Evolutionary conservation across 225 moss, liverwort and hornwort genomes (phyloP).

Genomic region (Physcomitrium patens): DNA sequence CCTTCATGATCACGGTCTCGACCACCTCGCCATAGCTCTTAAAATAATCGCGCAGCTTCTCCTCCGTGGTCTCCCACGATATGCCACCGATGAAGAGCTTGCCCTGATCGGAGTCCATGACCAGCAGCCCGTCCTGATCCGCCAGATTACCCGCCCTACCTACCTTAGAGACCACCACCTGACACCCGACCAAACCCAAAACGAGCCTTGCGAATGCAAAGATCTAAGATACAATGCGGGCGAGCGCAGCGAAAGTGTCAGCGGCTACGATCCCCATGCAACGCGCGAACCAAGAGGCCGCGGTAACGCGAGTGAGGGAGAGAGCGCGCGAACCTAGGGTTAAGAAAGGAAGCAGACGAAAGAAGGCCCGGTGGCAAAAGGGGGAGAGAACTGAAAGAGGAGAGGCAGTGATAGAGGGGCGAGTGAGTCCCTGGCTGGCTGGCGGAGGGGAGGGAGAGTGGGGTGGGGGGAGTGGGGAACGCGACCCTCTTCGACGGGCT

Average conservation of each 20-base stretch:
- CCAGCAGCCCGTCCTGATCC: slow-evolving; percentile 48
- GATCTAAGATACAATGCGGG: slow-evolving; percentile 11
- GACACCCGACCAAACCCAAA: background rate
- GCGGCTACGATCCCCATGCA: slow-evolving; percentile 9
- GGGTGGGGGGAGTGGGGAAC: background rate
- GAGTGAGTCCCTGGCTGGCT: no score
- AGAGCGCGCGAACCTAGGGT: slow-evolving; percentile 36
- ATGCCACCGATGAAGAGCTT: slow-evolving; percentile 71
- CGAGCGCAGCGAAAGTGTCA: background rate
- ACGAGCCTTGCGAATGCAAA: background rate
- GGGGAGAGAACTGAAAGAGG: background rate
- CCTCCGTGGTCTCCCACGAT: slow-evolving; percentile 73
- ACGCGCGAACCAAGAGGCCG: slow-evolving; percentile 37
- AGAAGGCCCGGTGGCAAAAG: background rate
- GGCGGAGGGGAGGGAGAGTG: no score
- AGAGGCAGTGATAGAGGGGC: background rate
- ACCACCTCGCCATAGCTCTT: slow-evolving; percentile 66
- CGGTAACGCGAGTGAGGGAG: slow-evolving; percentile 18
- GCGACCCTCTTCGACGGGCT: no score
- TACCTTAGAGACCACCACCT: background rate
- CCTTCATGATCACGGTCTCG: slow-evolving; percentile 73
- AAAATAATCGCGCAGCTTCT: slow-evolving; percentile 68
- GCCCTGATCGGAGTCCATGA: slow-evolving; percentile 73
- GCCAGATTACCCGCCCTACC: slow-evolving; percentile 12
- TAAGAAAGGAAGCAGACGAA: background rate